A percentile compares a stretch with the other conserved stretches of the same genome.
Evolutionary conservation across 768 basidiomycete genomes (phyloP).

Genomic region (Trametes gibbosa): DNA sequence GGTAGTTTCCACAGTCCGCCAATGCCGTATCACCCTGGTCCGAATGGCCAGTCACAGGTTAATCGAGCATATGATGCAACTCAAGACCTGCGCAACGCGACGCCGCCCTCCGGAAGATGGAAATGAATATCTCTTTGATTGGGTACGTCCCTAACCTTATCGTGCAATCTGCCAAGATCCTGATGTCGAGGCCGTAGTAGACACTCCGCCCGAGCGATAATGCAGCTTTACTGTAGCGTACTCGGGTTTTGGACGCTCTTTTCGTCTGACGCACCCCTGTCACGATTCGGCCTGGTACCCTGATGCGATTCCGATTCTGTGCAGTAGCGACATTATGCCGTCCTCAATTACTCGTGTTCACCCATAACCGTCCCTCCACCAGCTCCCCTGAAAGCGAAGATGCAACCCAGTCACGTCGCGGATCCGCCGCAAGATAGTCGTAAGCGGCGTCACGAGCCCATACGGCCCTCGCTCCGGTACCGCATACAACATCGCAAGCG

Average conservation of each 20-base stretch:
- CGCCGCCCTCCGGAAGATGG: background rate
- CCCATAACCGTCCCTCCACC: conserved; percentile 6
- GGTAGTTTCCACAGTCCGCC: background rate
- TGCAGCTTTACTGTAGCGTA: background rate
- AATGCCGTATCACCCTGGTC: background rate
- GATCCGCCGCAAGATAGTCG: conserved; percentile 17
- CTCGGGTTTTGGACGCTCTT: background rate
- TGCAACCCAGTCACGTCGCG: conserved; percentile 19
- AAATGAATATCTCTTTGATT: no score
- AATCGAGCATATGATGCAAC: background rate
- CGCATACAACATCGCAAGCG: conserved; percentile 15
- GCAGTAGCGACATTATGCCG: background rate
- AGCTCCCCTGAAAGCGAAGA: conserved; percentile 12
- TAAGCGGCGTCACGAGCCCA: conserved; percentile 17
- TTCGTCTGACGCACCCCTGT: no score
- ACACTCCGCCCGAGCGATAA: no score
- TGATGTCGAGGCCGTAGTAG: no score
- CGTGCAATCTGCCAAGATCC: background rate
- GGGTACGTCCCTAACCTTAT: background rate
- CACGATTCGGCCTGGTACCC: background rate
- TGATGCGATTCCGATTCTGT: background rate
- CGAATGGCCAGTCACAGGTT: background rate
- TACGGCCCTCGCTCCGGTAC: conserved; percentile 20
- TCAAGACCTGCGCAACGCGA: background rate
- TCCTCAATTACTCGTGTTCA: background rate